Evolutionary conservation across 768 basidiomycete genomes (phyloP).

Genomic region (Collybia sp.): DNA sequence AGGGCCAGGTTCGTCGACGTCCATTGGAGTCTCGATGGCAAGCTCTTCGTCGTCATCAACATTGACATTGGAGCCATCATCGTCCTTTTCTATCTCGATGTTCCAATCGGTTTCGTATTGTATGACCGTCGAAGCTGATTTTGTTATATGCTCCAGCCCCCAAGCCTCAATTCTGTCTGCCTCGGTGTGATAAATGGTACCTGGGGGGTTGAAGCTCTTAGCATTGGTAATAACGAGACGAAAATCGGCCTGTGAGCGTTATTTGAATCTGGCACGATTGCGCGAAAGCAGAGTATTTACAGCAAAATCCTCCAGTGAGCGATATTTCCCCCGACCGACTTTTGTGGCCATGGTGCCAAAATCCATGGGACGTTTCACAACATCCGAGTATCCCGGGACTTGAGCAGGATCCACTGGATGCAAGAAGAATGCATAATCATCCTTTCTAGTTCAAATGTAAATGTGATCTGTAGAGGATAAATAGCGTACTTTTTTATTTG

Average conservation of each 20-base stretch:
- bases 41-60: conserved; percentile 37
- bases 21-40: conserved; percentile 34
- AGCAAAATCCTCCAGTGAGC: conserved; percentile 74
- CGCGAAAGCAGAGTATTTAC: conserved; percentile 34
- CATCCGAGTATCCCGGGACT: conserved; percentile 60
- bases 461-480: conserved; percentile 1
- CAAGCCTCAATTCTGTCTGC: conserved; percentile 68
- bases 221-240: conserved; percentile 71
- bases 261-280: conserved; percentile 4
- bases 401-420: conserved; percentile 56
- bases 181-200: conserved; percentile 68
- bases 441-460: conserved; percentile 48
- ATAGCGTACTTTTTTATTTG: conserved; percentile 67
- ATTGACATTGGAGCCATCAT: conserved; percentile 34
- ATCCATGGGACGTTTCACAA: conserved; percentile 88
- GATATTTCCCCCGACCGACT: conserved; percentile 71
- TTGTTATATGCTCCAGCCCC: conserved; percentile 70
- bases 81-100: conserved; percentile 72
- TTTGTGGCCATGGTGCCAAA: conserved; percentile 82
- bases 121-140: conserved; percentile 68
- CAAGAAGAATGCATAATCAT: conserved; percentile 83
- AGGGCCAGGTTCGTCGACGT: conserved; percentile 34
- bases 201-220: conserved; percentile 72
- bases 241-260: conserved; percentile 51
- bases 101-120: conserved; percentile 85